Evolutionary conservation across 2,329 filamentous ascomycete species (phyloP).

Genomic region (Stachybotrys chlorohalonatus): DNA sequence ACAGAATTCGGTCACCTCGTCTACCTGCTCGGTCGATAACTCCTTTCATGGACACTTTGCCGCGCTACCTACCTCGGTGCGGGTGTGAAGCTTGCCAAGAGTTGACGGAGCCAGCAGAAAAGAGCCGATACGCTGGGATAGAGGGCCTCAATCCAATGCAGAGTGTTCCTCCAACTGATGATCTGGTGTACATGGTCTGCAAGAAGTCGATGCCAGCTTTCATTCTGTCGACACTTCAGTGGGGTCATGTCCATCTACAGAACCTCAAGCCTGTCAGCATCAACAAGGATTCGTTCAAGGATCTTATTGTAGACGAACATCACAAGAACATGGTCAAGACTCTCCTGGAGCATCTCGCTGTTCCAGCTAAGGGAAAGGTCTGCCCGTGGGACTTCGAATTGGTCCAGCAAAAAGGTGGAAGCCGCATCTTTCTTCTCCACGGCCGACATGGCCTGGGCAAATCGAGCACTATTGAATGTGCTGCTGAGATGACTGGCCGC

Average conservation of each 20-base stretch:
- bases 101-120: conserved; percentile 7
- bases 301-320: conserved; percentile 38
- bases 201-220: conserved; percentile 37
- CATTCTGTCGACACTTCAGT: conserved; percentile 32
- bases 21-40: conserved; percentile 1
- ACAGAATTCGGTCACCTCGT: conserved; percentile 4
- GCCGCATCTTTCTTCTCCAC: conserved; percentile 41
- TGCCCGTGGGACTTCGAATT: conserved; percentile 37
- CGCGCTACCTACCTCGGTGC: conserved; percentile 30
- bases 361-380: conserved; percentile 24
- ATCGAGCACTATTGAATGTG: conserved; percentile 46
- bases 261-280: conserved; percentile 28
- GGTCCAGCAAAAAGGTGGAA: conserved; percentile 40
- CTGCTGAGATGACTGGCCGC: conserved; percentile 39
- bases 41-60: conserved; percentile 25
- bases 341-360: conserved; percentile 37
- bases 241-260: conserved; percentile 32
- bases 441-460: conserved; percentile 48
- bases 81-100: conserved; percentile 27
- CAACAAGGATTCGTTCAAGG: conserved; percentile 40
- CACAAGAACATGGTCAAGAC: conserved; percentile 38
- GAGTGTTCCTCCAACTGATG: conserved; percentile 25
- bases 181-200: conserved; percentile 34
- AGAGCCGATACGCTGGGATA: conserved; percentile 28
- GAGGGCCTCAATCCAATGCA: conserved; percentile 27